Conservation (phyloP, 2,329 filamentous ascomycete genomes). For the Alternaria novae-zelandiae region DNA sequence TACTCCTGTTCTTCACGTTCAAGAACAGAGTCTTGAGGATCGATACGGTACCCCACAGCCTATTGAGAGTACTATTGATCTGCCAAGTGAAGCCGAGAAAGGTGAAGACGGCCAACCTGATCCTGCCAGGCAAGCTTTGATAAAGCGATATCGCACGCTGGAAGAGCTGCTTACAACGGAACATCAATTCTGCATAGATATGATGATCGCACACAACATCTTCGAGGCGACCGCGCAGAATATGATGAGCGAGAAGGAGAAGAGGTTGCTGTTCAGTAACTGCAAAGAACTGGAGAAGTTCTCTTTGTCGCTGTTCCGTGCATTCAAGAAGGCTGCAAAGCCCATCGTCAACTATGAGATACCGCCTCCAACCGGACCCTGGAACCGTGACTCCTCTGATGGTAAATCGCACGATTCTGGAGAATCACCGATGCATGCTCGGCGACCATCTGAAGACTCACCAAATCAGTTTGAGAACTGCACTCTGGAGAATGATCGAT, state of each 20-base stretch:
- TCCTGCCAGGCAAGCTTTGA: conserved; percentile 55
- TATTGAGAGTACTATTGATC: conserved; percentile 14
- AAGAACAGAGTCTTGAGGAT: conserved; percentile 26
- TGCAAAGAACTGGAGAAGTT: conserved; percentile 89
- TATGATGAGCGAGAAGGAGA: conserved; percentile 79
- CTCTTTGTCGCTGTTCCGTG: conserved; percentile 76
- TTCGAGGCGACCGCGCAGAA: conserved; percentile 92
- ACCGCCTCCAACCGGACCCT: conserved; percentile 31
- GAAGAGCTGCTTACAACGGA: conserved; percentile 95
- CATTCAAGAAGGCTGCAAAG: conserved; percentile 80
- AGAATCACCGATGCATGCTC: conserved; percentile 24
- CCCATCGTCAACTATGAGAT: conserved; percentile 70
- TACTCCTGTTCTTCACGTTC: conserved; percentile 26
- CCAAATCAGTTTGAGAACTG: conserved; percentile 41
- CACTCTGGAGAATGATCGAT: conserved; percentile 59
- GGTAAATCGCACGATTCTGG: conserved; percentile 20
- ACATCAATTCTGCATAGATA: conserved; percentile 86
- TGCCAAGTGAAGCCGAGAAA: conserved; percentile 16
- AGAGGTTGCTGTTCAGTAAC: conserved; percentile 91
- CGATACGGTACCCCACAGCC: conserved; percentile 26
- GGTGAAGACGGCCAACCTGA: conserved; percentile 27
- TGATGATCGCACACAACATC: conserved; percentile 97
- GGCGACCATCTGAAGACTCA: conserved; percentile 27
- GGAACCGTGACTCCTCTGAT: conserved; percentile 32
- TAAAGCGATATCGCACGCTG: conserved; percentile 81